phyloP scores from a whole-genome alignment of 768 basidiomycete species.

The Rhizopogon vinicolor region DNA sequence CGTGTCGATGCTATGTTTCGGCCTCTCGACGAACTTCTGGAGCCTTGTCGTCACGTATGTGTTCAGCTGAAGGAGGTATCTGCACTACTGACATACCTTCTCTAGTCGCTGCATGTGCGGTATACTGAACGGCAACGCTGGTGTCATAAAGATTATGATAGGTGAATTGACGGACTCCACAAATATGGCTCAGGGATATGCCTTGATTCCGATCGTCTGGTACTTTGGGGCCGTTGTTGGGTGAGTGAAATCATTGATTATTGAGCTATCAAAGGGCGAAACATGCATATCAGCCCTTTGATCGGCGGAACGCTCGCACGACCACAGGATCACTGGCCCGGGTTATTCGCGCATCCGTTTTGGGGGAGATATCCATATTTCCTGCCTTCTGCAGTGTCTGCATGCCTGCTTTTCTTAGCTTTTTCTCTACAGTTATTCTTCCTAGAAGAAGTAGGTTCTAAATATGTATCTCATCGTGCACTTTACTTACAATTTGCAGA shows the following conservation, averaged over 20 bases:
- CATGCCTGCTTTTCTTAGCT: conserved; percentile 7
- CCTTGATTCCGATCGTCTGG: conserved; percentile 25
- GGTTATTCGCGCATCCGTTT: conserved; percentile 36
- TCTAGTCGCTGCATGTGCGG: conserved; percentile 31
- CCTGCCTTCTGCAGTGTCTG: conserved; percentile 26
- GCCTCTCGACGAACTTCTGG: conserved; percentile 53
- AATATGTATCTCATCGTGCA: not conserved
- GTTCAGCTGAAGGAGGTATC: not conserved
- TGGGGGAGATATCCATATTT: conserved; percentile 33
- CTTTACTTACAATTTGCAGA: not conserved
- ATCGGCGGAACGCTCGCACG: conserved; percentile 53
- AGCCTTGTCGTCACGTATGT: conserved; percentile 49
- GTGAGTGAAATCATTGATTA: conserved; percentile 15
- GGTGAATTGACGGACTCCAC: conserved; percentile 49
- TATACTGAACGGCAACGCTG: conserved; percentile 32
- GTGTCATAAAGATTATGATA: conserved; percentile 69
- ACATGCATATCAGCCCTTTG: conserved; percentile 33
- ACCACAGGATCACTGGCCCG: conserved; percentile 52
- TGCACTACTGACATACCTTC: not conserved
- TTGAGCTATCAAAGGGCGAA: not conserved
- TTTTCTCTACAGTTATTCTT: conserved; percentile 16
- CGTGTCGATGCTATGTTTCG: conserved; percentile 55
- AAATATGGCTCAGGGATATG: conserved; percentile 31
- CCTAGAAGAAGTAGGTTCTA: conserved; percentile 25
- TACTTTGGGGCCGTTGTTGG: conserved; percentile 28